Evolutionary conservation across 306 rosid genomes (phyloP), one percentile per base, ranked within the genome.

Genomic region (Medicago ruthenica): DNA sequence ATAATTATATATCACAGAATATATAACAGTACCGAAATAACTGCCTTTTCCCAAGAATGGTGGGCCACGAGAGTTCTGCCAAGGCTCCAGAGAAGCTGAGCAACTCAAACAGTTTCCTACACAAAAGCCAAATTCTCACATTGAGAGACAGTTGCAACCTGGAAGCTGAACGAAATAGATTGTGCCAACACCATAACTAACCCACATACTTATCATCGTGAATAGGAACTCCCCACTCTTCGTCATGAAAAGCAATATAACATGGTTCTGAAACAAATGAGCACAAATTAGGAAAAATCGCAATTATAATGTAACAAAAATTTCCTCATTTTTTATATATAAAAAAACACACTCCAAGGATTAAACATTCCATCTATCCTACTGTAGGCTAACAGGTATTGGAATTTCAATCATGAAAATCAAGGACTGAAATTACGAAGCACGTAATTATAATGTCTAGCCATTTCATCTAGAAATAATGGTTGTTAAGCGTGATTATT

Each of bases 31-130:
- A 91, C 97, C 97, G 82, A 78, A 91, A 91, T 55, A 86, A 68
- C 72, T 73, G 78, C 75, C 90, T 81, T 85, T 89, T 89, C 71
- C 76, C 59, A 39, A 89, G 95, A 83, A 89, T 86, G 70, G 85
- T 65, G 51, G 93, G 93, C 93, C 93, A 91, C 0, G 90, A 61
- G 44, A 92, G 89, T 81, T 88, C 95, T 16, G 95, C 97, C 86
- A 88, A 86, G 62, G 97, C 91, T 72, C 93, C 97, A 36, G 97
- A 83, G 67, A 86, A 83, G 84, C 97, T 84, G 77, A 91, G 97
- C 74, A 91, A 72, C 86, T 91, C 93, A 22, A 87, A 88, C 81
- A 91, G 81, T 81, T 81, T 91, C 83, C 97, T 89, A 85, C 73
- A 73, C 20, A 67, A 57, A 66, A 71, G 69, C 55, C 40, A 42